Evolutionary conservation across 1,139 yeast species (phyloP).

Genomic region (Pichia sp.): DNA sequence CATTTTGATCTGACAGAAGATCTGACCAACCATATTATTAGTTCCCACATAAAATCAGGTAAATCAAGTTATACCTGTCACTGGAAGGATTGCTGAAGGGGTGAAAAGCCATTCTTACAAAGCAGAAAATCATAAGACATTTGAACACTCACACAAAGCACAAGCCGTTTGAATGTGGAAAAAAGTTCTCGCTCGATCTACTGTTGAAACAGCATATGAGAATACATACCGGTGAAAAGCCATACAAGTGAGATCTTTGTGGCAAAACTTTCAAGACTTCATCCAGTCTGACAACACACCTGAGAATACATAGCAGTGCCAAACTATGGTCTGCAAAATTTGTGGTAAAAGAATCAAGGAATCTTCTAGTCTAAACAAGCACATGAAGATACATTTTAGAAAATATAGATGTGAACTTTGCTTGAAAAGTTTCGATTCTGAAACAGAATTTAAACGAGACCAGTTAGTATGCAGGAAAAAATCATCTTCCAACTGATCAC

Average conservation of each 20-base stretch:
- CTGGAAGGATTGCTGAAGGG: slow-evolving; percentile 78
- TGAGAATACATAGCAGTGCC: slow-evolving; percentile 54
- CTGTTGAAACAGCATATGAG: slow-evolving; percentile 73
- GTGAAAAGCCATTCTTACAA: slow-evolving; percentile 61
- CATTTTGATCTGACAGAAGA: slow-evolving; percentile 51
- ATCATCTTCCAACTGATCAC: background rate
- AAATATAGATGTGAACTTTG: slow-evolving; percentile 49
- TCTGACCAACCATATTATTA: slow-evolving; percentile 65
- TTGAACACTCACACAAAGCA: slow-evolving; percentile 82
- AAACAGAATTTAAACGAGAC: slow-evolving; percentile 41
- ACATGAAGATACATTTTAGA: slow-evolving; percentile 65
- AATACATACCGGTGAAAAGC: slow-evolving; percentile 82
- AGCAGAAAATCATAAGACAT: slow-evolving; percentile 85
- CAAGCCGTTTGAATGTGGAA: slow-evolving; percentile 66
- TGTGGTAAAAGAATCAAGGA: slow-evolving; percentile 87
- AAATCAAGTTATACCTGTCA: slow-evolving; percentile 63
- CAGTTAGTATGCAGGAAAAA: slow-evolving; percentile 25
- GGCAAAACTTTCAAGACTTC: slow-evolving; percentile 52
- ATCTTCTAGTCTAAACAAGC: slow-evolving; percentile 83
- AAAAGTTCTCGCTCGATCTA: slow-evolving; percentile 62
- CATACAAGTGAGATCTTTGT: slow-evolving; percentile 46
- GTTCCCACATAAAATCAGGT: slow-evolving; percentile 70
- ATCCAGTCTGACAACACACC: slow-evolving; percentile 51
- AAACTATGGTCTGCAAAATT: slow-evolving; percentile 72
- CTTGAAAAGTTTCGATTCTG: slow-evolving; percentile 47